Evolutionary conservation across 768 basidiomycete species (phyloP), one percentile per base, ranked within the genome.

Genomic region (Agaricus subrufescens): DNA sequence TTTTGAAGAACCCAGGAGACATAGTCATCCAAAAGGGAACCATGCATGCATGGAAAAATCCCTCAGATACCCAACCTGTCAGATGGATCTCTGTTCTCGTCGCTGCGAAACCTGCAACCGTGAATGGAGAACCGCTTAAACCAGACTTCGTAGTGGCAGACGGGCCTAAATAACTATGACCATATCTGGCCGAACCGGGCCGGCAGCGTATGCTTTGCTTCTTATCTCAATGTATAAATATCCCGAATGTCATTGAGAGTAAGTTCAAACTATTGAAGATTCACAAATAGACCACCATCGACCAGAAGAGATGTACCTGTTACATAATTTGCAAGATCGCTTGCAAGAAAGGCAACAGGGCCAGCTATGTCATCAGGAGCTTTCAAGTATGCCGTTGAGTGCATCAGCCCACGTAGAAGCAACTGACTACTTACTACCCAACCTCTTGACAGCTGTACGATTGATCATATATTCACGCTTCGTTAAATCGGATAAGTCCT

Each of bases 251-350:
- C 30, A 11, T 23, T 15, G 30, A 14, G n/a, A 34, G 52, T 26
- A 52, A 58, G 15, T 44, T 15, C 37, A 23, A 47, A 47, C 38
- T 62, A 86, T 63, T 89, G 87, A 50, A 91, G 73, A 62, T 87
- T 88, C 45, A 89, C 87, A 59, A 87, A 87, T 46, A 86, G 69
- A 0, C 88, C 89, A 1, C 88, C 89, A 65, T 89, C 88, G 0
- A 87, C 86, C 5, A 89, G 69, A 4, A 87, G 67, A 23, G 80
- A 80, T 31, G 84, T 75, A 15, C 85, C 86, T 0, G 86, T 86
- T 39, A 87, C 79, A 69, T 89, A 90, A 61, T 77, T 81, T 3
- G 86, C 83, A 54, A 89, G 71, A 60, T 88, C 85, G 64, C 83
- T 85, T 0, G 85, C 84, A 39, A 91, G 73, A 68, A 90, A 91